Base-by-base conservation (phyloP, 495 filamentous ascomycete species). In the Endocarpon pusillum region DNA sequence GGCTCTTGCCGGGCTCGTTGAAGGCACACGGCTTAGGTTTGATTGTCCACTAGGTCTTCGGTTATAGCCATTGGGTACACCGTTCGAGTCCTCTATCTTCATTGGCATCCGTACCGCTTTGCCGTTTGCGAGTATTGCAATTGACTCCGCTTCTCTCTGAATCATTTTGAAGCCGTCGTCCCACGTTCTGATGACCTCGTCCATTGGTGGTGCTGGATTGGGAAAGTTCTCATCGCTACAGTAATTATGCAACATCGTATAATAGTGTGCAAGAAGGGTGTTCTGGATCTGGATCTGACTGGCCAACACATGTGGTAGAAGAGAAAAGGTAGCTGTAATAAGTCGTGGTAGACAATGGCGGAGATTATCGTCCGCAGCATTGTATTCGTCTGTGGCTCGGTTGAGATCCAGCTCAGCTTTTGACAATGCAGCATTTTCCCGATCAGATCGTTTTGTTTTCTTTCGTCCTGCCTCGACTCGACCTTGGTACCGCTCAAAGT, bases 261-360 rank as follows among this genome's bases (percentile, higher is more conserved):
- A 96, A 42, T 81, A 78, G 36, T 89, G 62, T 0, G 72, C 86
- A 2, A 94, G 66, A 18, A 96, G 61, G 25, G 72, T 69, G 51
- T 87, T 89, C 45, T 96, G 87, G 23, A 83, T 72, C 45, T 78
- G 62, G 18, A 93, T 71, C 40, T 87, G 76, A 23, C 67, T 69
- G 20, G 68, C 63, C 3, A 91, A 63, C 11, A 96, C 54, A 22
- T 73, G 69, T n/a, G 83, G 82, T 14, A 91, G 64, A 12, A 94
- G 56, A n/a, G 66, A 77, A 51, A 85, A 81, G 1, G 78, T 61
- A 11, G 81, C 80, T 0, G 62, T 51, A 28, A 89, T 69, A 10
- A 96, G 59, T 2, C 72, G 73, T 3, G 87, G 87, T 2, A 94
- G 71, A 12, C 69, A 71, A 33, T 72, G 59, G 45, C 73, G 73